These are phyloP conservation scores for Fusarium euwallaceae DNA, from an alignment of 2,329 filamentous ascomycete species.

Conservation along the genomic window DNA sequence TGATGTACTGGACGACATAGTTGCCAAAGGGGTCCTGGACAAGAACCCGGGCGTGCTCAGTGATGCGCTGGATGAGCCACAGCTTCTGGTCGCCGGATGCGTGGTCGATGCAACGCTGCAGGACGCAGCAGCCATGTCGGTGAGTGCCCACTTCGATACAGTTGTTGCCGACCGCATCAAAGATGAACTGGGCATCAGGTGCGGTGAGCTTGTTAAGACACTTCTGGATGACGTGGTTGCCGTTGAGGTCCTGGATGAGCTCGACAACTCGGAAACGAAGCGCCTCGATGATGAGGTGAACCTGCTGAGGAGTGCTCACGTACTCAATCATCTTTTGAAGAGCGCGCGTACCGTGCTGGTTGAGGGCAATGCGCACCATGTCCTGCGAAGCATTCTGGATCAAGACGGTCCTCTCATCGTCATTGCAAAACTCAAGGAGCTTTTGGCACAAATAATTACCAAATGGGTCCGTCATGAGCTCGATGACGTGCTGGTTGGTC, in stretches of 20 bases:
- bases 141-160: conserved; percentile 95
- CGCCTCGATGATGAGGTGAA: conserved; percentile 87
- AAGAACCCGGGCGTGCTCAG: conserved; percentile 85
- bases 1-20: conserved; percentile 98
- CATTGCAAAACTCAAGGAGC: conserved; percentile 92
- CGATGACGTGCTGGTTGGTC: conserved; percentile 92
- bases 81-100: conserved; percentile 90
- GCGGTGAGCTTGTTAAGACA: conserved; percentile 94
- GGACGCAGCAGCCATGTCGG: conserved; percentile 96
- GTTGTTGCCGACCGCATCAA: conserved; percentile 88
- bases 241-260: conserved; percentile 96
- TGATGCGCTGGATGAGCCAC: conserved; percentile 88
- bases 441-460: conserved; percentile 99
- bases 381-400: conserved; percentile 90
- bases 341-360: conserved; percentile 96
- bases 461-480: conserved; percentile 99
- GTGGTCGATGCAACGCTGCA: conserved; percentile 98
- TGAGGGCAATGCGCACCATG: conserved; percentile 93
- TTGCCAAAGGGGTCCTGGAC: conserved; percentile 99
- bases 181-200: conserved; percentile 93
- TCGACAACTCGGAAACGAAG: conserved; percentile 88
- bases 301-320: conserved; percentile 87
- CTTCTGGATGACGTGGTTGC: conserved; percentile 99
- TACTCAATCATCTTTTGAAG: conserved; percentile 99
- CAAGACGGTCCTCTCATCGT: conserved; percentile 92